These are phyloP conservation scores for Colletotrichum plurivorum DNA, from an alignment of 2,329 filamentous ascomycete species.

Conservation along the genomic window DNA sequence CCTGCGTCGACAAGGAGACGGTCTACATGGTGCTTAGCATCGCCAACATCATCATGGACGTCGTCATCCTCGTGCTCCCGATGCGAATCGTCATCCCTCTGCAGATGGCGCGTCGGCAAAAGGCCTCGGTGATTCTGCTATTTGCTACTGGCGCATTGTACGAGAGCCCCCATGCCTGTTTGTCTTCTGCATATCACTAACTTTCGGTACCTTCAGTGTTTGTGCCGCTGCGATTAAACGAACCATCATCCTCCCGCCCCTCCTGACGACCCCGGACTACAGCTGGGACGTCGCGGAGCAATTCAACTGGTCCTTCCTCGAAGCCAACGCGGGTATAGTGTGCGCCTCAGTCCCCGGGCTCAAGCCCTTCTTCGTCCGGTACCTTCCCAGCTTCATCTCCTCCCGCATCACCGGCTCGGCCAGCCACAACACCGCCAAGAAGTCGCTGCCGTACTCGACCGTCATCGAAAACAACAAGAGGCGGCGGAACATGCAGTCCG, in stretches of 20 bases:
- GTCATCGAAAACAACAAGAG: constrained; percentile 25
- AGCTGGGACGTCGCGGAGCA: constrained; percentile 45
- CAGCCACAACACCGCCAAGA: background rate
- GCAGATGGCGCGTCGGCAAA: constrained; percentile 14
- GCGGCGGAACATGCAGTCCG: constrained; percentile 23
- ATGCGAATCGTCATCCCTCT: constrained; percentile 47
- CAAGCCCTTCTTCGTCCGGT: constrained; percentile 38
- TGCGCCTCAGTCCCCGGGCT: constrained; percentile 26
- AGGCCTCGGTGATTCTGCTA: constrained; percentile 5
- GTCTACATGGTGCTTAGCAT: constrained; percentile 15
- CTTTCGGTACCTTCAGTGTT: constrained; percentile 39
- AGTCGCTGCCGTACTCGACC: background rate
- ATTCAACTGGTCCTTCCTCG: constrained; percentile 46
- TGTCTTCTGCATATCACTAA: no score
- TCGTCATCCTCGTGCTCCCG: constrained; percentile 51
- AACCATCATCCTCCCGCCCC: constrained; percentile 45
- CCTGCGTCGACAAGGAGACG: constrained; percentile 6
- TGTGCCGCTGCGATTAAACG: constrained; percentile 47
- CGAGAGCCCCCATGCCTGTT: no score
- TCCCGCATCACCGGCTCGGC: constrained; percentile 4
- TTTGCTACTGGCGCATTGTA: constrained; percentile 11
- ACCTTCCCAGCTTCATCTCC: constrained; percentile 30
- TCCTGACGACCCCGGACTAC: constrained; percentile 45
- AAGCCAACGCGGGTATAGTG: constrained; percentile 25
- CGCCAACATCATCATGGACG: constrained; percentile 23